phyloP scores from a whole-genome alignment of 768 basidiomycete genomes.

The Auricularia auricula-judae region DNA sequence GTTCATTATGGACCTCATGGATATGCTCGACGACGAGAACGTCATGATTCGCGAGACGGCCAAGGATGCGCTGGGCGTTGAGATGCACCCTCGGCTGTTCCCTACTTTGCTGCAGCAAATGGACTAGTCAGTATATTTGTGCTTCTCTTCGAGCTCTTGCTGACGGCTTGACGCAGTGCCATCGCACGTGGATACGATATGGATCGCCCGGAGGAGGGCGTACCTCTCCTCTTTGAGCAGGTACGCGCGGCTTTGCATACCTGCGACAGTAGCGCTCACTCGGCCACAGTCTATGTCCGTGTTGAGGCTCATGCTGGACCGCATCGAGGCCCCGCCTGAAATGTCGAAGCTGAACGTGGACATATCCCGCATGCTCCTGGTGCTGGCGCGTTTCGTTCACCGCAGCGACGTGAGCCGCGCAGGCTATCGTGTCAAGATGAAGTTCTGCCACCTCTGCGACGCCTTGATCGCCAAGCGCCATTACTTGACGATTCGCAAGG shows the following conservation, averaged over 20 bases:
- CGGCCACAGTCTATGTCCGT: conserved; percentile 54
- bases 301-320: conserved; percentile 69
- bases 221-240: conserved; percentile 58
- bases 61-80: conserved; percentile 68
- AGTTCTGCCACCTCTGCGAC: conserved; percentile 66
- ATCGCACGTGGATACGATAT: neutral
- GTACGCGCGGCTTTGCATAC: conserved; percentile 22
- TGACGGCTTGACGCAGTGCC: neutral
- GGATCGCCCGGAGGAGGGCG: conserved; percentile 3
- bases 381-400: conserved; percentile 54
- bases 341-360: conserved; percentile 43
- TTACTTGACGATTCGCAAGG: conserved; percentile 52
- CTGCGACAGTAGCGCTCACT: conserved; percentile 1
- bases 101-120: conserved; percentile 56
- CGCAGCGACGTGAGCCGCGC: conserved; percentile 30
- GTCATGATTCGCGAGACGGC: conserved; percentile 66
- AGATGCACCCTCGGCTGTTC: conserved; percentile 64
- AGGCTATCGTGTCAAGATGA: conserved; percentile 56
- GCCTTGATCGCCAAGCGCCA: conserved; percentile 53
- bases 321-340: conserved; percentile 43
- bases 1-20: conserved; percentile 62
- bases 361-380: conserved; percentile 25
- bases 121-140: conserved; percentile 46
- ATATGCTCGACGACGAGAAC: conserved; percentile 51
- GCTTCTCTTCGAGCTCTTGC: neutral